Evolutionary conservation across 2,329 filamentous ascomycete species (phyloP).

Genomic region (Penicillium sp.): DNA sequence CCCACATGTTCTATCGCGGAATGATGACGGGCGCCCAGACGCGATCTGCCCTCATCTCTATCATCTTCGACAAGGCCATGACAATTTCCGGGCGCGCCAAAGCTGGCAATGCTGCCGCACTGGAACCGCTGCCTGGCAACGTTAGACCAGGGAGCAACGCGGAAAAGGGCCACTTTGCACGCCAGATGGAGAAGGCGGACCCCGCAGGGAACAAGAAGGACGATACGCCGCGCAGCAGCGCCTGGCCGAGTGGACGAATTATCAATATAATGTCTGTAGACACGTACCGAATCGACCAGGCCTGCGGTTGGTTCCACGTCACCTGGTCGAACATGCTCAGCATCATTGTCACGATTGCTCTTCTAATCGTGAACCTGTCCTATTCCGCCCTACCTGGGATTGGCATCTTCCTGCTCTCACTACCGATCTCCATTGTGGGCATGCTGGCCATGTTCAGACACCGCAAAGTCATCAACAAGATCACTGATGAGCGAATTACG

Average conservation of each 20-base stretch:
- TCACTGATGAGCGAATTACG: slow-evolving; percentile 88
- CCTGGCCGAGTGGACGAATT: slow-evolving; percentile 91
- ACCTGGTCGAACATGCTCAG: slow-evolving; percentile 84
- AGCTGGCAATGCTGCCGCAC: slow-evolving; percentile 69
- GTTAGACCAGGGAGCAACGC: slow-evolving; percentile 38
- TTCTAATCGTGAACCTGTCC: slow-evolving; percentile 83
- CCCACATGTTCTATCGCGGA: slow-evolving; percentile 90
- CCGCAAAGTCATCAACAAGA: slow-evolving; percentile 79
- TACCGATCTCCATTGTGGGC: slow-evolving; percentile 79
- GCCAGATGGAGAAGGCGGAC: slow-evolving; percentile 47
- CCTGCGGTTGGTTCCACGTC: slow-evolving; percentile 86
- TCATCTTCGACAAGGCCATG: slow-evolving; percentile 93
- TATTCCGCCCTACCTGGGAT: slow-evolving; percentile 94
- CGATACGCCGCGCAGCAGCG: slow-evolving; percentile 71
- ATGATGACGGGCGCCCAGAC: slow-evolving; percentile 89
- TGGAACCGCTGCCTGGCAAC: no score
- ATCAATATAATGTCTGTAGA: slow-evolving; percentile 95
- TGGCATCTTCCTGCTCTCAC: slow-evolving; percentile 45
- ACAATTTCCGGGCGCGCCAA: slow-evolving; percentile 84
- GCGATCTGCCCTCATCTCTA: slow-evolving; percentile 78
- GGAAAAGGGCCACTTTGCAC: slow-evolving; percentile 50
- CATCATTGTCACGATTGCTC: slow-evolving; percentile 75
- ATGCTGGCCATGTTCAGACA: slow-evolving; percentile 65
- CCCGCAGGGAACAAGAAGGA: slow-evolving; percentile 29
- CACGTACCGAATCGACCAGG: slow-evolving; percentile 88